Conservation (phyloP, 2,329 filamentous ascomycete species). For the Phoma sp. region DNA sequence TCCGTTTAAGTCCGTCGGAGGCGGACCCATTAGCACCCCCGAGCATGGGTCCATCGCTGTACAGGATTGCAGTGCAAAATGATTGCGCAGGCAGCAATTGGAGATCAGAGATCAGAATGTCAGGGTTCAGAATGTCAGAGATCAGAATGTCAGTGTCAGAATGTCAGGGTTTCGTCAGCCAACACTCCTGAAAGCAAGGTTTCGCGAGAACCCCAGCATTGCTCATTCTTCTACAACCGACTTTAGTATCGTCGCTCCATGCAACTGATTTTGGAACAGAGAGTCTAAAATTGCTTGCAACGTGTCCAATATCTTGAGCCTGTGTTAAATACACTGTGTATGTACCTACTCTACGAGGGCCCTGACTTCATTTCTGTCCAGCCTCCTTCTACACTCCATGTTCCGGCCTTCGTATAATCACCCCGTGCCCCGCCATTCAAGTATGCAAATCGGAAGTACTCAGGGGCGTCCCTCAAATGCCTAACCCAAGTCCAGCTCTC, state of each 20-base stretch:
- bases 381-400: slow-evolving; percentile 67
- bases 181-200: not conserved
- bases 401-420: slow-evolving; percentile 78
- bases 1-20: slow-evolving; percentile 2
- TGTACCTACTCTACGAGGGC: slow-evolving; percentile 47
- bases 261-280: too few relatives aligned
- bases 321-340: too few relatives aligned
- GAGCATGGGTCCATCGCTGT: too few relatives aligned
- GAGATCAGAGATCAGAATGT: too few relatives aligned
- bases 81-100: too few relatives aligned
- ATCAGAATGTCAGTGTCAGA: not conserved
- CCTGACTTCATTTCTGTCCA: slow-evolving; percentile 72
- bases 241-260: too few relatives aligned
- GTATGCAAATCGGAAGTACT: slow-evolving; percentile 81
- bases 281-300: too few relatives aligned
- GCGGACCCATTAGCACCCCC: too few relatives aligned
- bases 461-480: slow-evolving; percentile 56
- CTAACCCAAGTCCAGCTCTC: slow-evolving; percentile 65
- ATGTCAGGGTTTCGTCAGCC: not conserved
- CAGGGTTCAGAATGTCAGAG: not conserved
- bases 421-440: slow-evolving; percentile 68
- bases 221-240: too few relatives aligned
- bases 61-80: too few relatives aligned
- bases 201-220: not conserved
- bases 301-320: too few relatives aligned